Percentiles rank a stretch among this genome's conserved stretches.
phyloP scores from a whole-genome alignment of 169 alveolate genomes.

The Cryptosporidium tyzzeri region DNA sequence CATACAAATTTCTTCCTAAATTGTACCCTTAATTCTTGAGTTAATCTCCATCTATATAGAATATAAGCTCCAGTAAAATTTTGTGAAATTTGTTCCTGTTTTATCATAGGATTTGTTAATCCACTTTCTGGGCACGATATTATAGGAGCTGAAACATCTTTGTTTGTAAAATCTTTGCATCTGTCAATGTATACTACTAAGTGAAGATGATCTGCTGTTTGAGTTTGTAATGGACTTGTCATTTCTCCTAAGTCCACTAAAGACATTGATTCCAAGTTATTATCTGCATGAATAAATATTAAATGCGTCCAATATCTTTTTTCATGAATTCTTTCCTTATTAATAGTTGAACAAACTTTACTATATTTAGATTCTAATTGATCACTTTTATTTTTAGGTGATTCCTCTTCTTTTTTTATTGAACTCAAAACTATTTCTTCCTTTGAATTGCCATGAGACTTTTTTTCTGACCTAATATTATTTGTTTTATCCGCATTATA shows the following conservation, averaged over 20 bases:
- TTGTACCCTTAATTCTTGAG: slow-evolving; percentile 70
- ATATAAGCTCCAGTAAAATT: slow-evolving; percentile 78
- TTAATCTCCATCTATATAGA: slow-evolving; percentile 54
- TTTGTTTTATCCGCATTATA: not conserved
- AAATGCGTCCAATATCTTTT: slow-evolving; percentile 78
- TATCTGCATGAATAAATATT: slow-evolving; percentile 82
- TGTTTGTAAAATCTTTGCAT: slow-evolving; percentile 67
- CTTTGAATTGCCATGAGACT: not conserved
- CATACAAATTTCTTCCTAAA: slow-evolving; percentile 78
- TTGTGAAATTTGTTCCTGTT: slow-evolving; percentile 63
- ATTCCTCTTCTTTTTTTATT: not conserved
- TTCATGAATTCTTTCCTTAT: not conserved
- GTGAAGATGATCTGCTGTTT: slow-evolving; percentile 77
- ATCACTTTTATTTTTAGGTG: not conserved
- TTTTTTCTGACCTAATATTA: slow-evolving; percentile 11
- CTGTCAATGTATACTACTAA: slow-evolving; percentile 80
- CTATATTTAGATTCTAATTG: not conserved
- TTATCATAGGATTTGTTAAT: slow-evolving; percentile 15
- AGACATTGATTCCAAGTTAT: slow-evolving; percentile 80
- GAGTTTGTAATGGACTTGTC: slow-evolving; percentile 77
- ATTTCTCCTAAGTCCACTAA: slow-evolving; percentile 80
- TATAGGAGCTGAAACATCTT: slow-evolving; percentile 47
- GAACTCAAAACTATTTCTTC: not conserved
- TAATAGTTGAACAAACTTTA: slow-evolving; percentile 18
- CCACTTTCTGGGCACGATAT: slow-evolving; percentile 70